Evolutionary conservation across 306 rosid species (phyloP).

Genomic region (Corylus heterophylla): DNA sequence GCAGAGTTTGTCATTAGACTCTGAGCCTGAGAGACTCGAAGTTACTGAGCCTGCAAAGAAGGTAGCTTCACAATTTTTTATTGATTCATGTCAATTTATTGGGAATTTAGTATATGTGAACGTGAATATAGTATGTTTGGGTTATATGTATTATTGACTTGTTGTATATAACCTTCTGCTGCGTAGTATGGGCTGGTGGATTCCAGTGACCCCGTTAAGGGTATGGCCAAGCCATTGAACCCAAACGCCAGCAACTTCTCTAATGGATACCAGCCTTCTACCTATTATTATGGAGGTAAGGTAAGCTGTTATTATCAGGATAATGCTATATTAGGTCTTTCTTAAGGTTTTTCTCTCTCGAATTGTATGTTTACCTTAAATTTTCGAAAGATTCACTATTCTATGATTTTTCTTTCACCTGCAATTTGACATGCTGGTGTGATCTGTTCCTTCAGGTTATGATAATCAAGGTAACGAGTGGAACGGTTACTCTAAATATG

Average conservation of each 20-base stretch:
- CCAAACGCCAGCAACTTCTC: slow-evolving; percentile 39
- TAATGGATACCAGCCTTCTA: slow-evolving; percentile 37
- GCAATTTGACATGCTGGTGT: slow-evolving; percentile 6
- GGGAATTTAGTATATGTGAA: neutral
- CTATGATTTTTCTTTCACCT: neutral
- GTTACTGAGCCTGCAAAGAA: slow-evolving; percentile 31
- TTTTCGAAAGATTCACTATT: neutral
- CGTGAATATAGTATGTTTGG: neutral
- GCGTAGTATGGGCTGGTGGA: slow-evolving; percentile 36
- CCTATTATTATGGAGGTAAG: slow-evolving; percentile 62
- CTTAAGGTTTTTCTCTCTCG: neutral
- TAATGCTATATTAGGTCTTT: neutral
- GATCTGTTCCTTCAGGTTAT: slow-evolving; percentile 32
- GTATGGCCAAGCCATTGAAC: slow-evolving; percentile 38
- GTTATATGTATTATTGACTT: neutral
- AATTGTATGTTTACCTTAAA: neutral
- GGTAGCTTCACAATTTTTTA: slow-evolving; percentile 23
- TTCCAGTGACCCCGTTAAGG: slow-evolving; percentile 27
- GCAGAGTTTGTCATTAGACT: slow-evolving; percentile 45
- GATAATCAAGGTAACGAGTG: slow-evolving; percentile 39
- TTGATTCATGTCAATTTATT: neutral
- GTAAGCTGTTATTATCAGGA: slow-evolving; percentile 30
- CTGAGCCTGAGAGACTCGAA: slow-evolving; percentile 36
- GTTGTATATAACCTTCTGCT: slow-evolving; percentile 4
- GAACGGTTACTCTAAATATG: slow-evolving; percentile 35